Evolutionary conservation across 495 filamentous ascomycete genomes (phyloP).

Genomic region (Corynascus novoguineensis): DNA sequence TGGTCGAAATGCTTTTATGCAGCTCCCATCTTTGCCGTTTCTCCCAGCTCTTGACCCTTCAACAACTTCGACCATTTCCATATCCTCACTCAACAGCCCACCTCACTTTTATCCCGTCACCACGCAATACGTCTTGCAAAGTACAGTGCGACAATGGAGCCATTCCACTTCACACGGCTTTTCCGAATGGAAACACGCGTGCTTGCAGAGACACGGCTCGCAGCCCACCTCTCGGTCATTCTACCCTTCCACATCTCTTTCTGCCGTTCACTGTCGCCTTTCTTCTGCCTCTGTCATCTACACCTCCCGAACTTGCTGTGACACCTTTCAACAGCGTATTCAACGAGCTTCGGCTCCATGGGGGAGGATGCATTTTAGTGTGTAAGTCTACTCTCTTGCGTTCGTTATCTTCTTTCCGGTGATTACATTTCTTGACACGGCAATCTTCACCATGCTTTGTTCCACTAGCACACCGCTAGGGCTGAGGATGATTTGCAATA

Average conservation of each 20-base stretch:
- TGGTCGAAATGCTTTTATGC: background rate
- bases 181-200: background rate
- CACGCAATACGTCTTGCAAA: background rate
- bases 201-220: background rate
- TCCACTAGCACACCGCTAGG: background rate
- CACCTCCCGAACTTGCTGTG: background rate
- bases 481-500: no score
- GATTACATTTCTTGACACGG: background rate
- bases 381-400: conserved; percentile 3
- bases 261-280: background rate
- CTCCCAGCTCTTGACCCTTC: background rate
- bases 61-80: background rate
- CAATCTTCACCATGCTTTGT: background rate
- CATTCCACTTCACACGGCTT: background rate
- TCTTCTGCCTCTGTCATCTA: background rate
- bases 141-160: background rate
- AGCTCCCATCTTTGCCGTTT: background rate
- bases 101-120: conserved; percentile 1
- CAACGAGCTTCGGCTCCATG: background rate
- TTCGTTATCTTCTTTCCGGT: background rate
- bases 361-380: conserved; percentile 4
- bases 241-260: background rate
- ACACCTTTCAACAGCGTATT: background rate
- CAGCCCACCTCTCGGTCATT: background rate
- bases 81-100: background rate